Evolutionary conservation across 225 moss, liverwort and hornwort species (phyloP), one percentile per base, ranked within the genome.

Genomic region (Rhytidiadelphus loreus): DNA sequence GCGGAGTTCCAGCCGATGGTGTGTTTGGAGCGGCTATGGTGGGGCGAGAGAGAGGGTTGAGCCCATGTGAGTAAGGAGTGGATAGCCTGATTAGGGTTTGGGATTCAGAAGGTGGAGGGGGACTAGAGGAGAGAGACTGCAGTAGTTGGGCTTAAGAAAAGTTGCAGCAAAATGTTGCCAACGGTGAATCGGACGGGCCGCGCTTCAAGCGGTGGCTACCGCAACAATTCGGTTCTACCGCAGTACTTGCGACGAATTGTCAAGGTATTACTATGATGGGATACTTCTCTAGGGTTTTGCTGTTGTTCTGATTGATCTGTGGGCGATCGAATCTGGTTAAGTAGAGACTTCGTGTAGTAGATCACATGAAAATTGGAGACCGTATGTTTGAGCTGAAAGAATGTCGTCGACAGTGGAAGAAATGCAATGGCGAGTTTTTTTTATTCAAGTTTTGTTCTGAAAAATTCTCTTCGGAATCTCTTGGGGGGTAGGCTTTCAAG

Each of bases 221-320:
- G 97, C 64, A 95, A 93, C 85, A 98, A 97, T 81, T 96, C 96
- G 60, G 94, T 94, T 43, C 91, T 98, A 29, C 98, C 98, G 53
- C 97, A 96, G 87, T 98, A 97, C 66, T 92, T 96, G 87, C 95
- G 98, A 85, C 91, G 97, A 85, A 97, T 98, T 89, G 92, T 98
- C 65, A 98, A 97, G 97, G 97, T 97, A 77, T 26, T 12, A 11
- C 16, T 80, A 52, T 39, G 70, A 53, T 2, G 53, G 32, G 32
- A 23, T 56, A 33, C 77, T 20, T 52, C 53, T 63, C 52, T 55
- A 69, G 82, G 82, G 52, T 86, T 89, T 79, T 75, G 48, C 56
- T 77, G 32, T 76, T 84, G 30, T 33, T 39, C 39, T 66, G 85
- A 60, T 63, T 79, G 78, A 60, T 83, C 41, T 53, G 8, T 60